Evolutionary conservation across 495 filamentous ascomycete genomes (phyloP).

Genomic region (Aspergillus bertholletiae): DNA sequence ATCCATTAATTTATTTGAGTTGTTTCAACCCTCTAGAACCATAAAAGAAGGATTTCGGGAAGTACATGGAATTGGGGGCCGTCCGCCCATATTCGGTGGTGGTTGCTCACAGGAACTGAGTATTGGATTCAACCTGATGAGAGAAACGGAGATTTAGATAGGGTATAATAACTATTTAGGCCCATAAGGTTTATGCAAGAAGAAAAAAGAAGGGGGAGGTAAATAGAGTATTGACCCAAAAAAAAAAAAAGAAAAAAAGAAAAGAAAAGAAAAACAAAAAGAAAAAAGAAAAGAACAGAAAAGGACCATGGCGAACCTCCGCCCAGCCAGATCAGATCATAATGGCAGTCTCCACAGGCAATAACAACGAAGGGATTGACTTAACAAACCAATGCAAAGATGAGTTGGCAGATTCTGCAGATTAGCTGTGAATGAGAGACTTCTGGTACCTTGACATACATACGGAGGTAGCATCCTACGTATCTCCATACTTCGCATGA

Average conservation of each 20-base stretch:
- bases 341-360: background rate
- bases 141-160: background rate
- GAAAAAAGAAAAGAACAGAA: background rate
- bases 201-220: background rate
- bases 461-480: too few relatives aligned
- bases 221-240: too few relatives aligned
- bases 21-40: background rate
- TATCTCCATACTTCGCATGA: background rate
- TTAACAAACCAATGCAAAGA: slow-evolving; percentile 17
- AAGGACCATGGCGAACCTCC: background rate
- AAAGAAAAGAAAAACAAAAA: background rate
- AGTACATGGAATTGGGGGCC: background rate
- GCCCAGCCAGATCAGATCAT: slow-evolving; percentile 1
- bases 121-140: background rate
- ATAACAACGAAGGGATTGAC: slow-evolving; percentile 3
- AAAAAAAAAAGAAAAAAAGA: background rate
- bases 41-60: background rate
- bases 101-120: background rate
- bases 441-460: too few relatives aligned
- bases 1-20: background rate
- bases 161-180: background rate
- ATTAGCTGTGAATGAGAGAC: slow-evolving; percentile 12
- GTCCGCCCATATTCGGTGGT: background rate
- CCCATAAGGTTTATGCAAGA: background rate
- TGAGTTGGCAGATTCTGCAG: slow-evolving; percentile 20